phyloP scores from a whole-genome alignment of 2,329 filamentous ascomycete genomes.

The Apiospora sp. region DNA sequence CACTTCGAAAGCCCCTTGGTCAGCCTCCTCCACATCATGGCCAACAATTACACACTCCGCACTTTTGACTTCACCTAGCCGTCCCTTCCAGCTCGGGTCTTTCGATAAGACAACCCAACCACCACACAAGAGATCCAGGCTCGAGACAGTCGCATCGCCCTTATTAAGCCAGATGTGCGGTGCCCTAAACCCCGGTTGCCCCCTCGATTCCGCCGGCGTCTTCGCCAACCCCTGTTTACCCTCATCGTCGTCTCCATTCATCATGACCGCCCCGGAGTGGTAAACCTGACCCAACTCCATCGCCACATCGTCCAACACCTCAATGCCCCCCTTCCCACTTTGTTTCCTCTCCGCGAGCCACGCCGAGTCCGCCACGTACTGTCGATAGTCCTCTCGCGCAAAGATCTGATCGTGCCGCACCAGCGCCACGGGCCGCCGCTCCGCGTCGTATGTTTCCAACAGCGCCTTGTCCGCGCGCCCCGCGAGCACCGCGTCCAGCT shows the following conservation, averaged over 20 bases:
- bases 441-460: conserved; percentile 48
- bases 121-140: no score
- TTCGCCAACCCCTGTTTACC: neutral
- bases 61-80: no score
- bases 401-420: no score
- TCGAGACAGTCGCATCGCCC: no score
- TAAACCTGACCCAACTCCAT: neutral
- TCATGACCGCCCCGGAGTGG: neutral
- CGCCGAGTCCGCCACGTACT: no score
- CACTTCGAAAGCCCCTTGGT: neutral
- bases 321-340: no score
- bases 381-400: no score
- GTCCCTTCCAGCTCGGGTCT: no score
- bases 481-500: conserved; percentile 45
- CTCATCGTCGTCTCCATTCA: neutral
- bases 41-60: no score
- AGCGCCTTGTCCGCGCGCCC: conserved; percentile 35
- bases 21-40: neutral
- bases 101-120: no score
- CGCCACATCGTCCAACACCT: no score
- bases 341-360: no score
- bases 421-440: conserved; percentile 47
- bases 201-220: neutral
- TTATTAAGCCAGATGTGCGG: neutral
- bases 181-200: neutral